Evolutionary conservation across 768 basidiomycete species (phyloP), one percentile per base, ranked within the genome.

Genomic region (Daedaleopsis sinensis): DNA sequence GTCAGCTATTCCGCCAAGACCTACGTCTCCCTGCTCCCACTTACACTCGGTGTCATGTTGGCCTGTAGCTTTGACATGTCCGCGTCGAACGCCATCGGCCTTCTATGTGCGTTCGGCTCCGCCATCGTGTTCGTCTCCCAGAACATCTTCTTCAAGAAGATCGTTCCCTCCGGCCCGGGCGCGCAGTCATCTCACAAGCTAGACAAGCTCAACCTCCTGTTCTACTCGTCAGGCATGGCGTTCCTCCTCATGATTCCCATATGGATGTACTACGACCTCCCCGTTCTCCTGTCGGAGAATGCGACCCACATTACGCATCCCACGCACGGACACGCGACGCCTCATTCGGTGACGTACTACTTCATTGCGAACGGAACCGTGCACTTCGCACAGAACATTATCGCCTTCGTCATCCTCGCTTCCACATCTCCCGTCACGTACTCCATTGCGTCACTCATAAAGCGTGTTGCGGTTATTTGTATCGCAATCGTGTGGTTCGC

Each of bases 101-200:
- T 99, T n/a, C 78, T 97, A 27, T 97, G 93, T 74, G 96, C 97
- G 3, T 95, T 99, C 70, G 96, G 96, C 16, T 97, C 95, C 12
- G 97, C 97, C 35, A 77, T 99, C 59, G 88, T 99, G 65, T 98
- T 99, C 73, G 97, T 99, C 64, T 91, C 90, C 67, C 96, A 94
- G 65, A 99, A 99, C 76, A 98, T 99, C 68, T 97, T 96, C 75
- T 98, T 96, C 84, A 99, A 99, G 78, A 98, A 96, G 80, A 88
- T 98, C 64, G 90, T 99, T 84, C 97, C 97, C 2, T 73, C 79
- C 51, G 63, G 69, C 9, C 77, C 79, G 21, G 76, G 77, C 36
- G 66, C 62, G 38, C 70, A 70, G 59, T 75, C 80, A 1, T 75
- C 83, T 4, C 90, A 90, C 72, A 94, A 94, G 75, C 84, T 99